These are phyloP conservation scores for Huntiella abstrusa DNA, from an alignment of 2,329 filamentous ascomycete species.

Conservation along the genomic window DNA sequence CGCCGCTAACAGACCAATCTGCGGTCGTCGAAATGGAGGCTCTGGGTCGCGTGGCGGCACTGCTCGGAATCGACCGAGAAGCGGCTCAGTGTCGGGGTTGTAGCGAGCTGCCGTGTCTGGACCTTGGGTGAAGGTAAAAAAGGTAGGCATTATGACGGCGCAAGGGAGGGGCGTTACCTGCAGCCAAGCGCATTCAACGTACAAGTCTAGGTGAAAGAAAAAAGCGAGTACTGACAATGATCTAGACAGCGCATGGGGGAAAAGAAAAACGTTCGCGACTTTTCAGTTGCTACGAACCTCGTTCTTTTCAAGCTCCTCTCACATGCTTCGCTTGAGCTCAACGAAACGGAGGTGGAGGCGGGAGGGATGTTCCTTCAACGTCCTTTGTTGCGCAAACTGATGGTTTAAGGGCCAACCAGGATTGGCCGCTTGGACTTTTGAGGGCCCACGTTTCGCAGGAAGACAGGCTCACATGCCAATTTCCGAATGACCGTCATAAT, in stretches of 20 bases:
- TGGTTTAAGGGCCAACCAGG: too few species aligned
- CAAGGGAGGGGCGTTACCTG: too few species aligned
- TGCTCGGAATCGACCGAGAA: slow-evolving; percentile 47
- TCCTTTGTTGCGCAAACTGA: too few species aligned
- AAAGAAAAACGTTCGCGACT: too few species aligned
- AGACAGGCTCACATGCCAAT: too few species aligned
- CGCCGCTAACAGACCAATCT: slow-evolving; percentile 8
- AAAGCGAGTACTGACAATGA: not conserved
- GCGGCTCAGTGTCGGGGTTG: slow-evolving; percentile 35
- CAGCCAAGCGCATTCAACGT: not conserved
- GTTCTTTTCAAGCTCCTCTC: too few species aligned
- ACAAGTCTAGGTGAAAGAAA: not conserved
- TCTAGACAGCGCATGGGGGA: too few species aligned
- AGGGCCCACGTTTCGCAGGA: too few species aligned
- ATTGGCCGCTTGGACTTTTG: too few species aligned
- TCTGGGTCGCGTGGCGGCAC: slow-evolving; percentile 26
- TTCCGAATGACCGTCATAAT: too few species aligned
- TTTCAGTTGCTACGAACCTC: too few species aligned
- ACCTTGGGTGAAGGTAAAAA: slow-evolving; percentile 50
- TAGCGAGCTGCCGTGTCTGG: slow-evolving; percentile 35
- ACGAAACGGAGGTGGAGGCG: slow-evolving; percentile 1
- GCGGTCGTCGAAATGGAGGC: slow-evolving; percentile 8
- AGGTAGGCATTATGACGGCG: slow-evolving; percentile 33
- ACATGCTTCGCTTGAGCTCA: not conserved
- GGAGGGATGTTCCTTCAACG: not conserved